Base-by-base conservation (phyloP, 2,329 filamentous ascomycete genomes). In the Fusarium continuum region DNA sequence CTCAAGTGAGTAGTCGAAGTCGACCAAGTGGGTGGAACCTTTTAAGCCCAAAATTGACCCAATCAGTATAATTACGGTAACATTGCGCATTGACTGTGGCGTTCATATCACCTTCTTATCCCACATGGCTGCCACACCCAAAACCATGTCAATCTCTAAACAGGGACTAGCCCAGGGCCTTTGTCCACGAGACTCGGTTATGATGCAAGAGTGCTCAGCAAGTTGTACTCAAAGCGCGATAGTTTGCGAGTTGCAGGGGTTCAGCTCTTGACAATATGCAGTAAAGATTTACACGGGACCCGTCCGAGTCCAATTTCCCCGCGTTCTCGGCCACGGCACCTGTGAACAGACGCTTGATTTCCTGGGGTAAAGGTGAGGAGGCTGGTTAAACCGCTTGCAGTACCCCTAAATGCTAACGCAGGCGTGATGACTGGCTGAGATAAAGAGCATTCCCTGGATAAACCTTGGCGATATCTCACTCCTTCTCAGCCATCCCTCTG, bases 171-270 rank as follows among this genome's bases (percentile, higher is more conserved):
- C 34, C 34, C n/a, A 23, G 51, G 35, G 14, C 16, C 22, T 36
- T 51, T 49, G 38, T 40, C 23, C 47, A 36, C 47, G 47, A 23
- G 28, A 23, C 39, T 26, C 36, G 14, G 17, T 23, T 2, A 45
- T 46, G 47, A 54, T 60, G 56, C 39, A 60, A 60, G 35, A n/a
- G 2, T 19, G 17, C 41, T 25, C 28, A 22, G 36, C 16, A 14
- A 11, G 14, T 26, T 23, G 48, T 28, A 41, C 57, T 43, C 28
- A 45, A 59, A 63, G 52, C 39, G 53, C 46, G 4, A 63, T 63
- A 47, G 34, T 47, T 63, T 63, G 58, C 59, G 60, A 63, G 58
- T 43, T 59, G 59, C 59, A 63, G 51, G 52, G 44, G 51, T 35
- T 11, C 11, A 16, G 32, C 48, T n/a, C 16, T 26, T 6, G 8